Conservation (phyloP, 148 eudicot genomes). For the Dianthus caryophyllus region DNA sequence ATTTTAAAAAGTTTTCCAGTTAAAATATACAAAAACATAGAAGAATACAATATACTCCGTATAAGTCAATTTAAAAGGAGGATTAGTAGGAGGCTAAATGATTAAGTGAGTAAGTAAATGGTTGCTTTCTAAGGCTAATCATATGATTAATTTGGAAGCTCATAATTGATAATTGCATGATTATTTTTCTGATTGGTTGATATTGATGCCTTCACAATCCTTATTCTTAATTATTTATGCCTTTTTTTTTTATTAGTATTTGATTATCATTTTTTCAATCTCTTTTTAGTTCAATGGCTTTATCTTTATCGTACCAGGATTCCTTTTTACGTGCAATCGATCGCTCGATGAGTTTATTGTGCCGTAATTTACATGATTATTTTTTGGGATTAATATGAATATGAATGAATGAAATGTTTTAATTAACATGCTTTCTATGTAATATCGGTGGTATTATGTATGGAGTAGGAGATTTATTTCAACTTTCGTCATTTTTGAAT, state of each 20-base stretch:
- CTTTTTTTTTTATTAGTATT: background rate
- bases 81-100: conserved; percentile 17
- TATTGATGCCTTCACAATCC: conserved; percentile 1
- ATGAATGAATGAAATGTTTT: too few relatives aligned
- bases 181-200: conserved; percentile 17
- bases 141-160: conserved; percentile 2
- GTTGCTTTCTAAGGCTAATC: conserved; percentile 29
- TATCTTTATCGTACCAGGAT: conserved; percentile 19
- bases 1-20: too few relatives aligned
- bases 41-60: too few relatives aligned
- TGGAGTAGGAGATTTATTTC: too few relatives aligned
- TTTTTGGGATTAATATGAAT: background rate
- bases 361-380: background rate
- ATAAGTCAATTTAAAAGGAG: background rate
- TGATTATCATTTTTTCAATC: background rate
- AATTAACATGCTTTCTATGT: too few relatives aligned
- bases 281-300: conserved; percentile 8
- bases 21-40: too few relatives aligned
- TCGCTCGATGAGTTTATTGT: conserved; percentile 3
- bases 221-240: too few relatives aligned
- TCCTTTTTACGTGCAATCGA: conserved; percentile 10
- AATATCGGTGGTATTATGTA: too few relatives aligned
- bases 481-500: too few relatives aligned
- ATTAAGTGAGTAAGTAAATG: conserved; percentile 21
- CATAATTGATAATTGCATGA: conserved; percentile 11